These are phyloP conservation scores for Apocynum venetum DNA, from an alignment of 257 asterid species.

Conservation along the genomic window DNA sequence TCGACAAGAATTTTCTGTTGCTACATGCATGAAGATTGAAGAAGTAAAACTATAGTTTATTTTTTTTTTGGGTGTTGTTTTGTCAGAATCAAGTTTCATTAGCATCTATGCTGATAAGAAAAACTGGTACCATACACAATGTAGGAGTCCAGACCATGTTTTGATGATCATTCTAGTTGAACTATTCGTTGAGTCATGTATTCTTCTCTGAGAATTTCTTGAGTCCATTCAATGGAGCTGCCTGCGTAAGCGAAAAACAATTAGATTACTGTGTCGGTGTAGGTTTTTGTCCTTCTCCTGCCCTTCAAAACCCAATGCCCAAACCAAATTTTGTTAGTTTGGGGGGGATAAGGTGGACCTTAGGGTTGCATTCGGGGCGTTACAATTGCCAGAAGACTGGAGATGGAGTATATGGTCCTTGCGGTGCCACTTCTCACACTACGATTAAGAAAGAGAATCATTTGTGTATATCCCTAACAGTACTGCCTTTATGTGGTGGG, in stretches of 20 bases:
- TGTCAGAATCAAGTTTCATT: not conserved
- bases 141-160: not conserved
- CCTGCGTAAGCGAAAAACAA: not conserved
- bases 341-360: not conserved
- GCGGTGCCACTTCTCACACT: conserved; percentile 1
- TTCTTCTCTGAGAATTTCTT: not conserved
- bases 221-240: not conserved
- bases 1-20: not conserved
- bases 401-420: not conserved
- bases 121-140: not conserved
- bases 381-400: not conserved
- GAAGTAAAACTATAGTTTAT: not conserved
- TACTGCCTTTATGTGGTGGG: conserved; percentile 4
- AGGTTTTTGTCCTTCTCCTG: not conserved
- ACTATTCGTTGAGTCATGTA: too few relatives aligned
- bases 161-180: not conserved
- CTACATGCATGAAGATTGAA: not conserved
- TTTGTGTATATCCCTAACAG: not conserved
- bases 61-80: not conserved
- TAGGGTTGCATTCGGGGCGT: not conserved
- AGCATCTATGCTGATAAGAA: not conserved
- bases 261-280: not conserved
- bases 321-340: not conserved
- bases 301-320: not conserved
- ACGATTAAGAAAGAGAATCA: not conserved